A percentile compares a stretch with the other conserved stretches of the same genome.
Conservation (phyloP, 2,329 filamentous ascomycete species). For the Ampelomyces quisqualis region DNA sequence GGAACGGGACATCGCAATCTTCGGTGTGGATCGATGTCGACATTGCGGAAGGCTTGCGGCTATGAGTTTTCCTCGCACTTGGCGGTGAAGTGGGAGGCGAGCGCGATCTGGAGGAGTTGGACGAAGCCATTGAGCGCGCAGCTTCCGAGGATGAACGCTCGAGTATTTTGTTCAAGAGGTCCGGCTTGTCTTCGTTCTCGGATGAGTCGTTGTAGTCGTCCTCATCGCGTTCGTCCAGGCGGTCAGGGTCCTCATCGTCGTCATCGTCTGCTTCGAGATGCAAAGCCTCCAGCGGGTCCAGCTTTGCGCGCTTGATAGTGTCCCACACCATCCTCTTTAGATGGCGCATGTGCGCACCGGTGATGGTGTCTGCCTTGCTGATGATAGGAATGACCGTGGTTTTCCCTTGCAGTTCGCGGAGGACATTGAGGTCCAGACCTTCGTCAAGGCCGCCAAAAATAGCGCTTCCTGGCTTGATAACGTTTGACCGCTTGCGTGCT, state of each 20-base stretch:
- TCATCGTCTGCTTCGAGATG: conserved; percentile 69
- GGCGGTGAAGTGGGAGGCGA: conserved; percentile 39
- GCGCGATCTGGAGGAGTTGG: conserved; percentile 32
- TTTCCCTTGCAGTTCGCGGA: conserved; percentile 85
- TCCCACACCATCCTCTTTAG: conserved; percentile 90
- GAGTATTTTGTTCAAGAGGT: conserved; percentile 42
- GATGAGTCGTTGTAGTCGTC: conserved; percentile 46
- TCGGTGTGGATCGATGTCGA: conserved; percentile 42
- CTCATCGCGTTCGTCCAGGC: conserved; percentile 54
- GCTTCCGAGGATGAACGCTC: conserved; percentile 43
- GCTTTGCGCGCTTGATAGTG: conserved; percentile 77
- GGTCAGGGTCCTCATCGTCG: conserved; percentile 59
- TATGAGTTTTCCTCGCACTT: conserved; percentile 39
- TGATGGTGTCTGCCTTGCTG: conserved; percentile 94
- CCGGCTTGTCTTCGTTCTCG: conserved; percentile 36
- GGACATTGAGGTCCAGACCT: conserved; percentile 84
- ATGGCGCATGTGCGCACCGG: conserved; percentile 88
- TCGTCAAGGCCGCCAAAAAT: conserved; percentile 74
- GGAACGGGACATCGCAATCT: conserved; percentile 59
- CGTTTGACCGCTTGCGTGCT: conserved; percentile 60
- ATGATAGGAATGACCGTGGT: conserved; percentile 95
- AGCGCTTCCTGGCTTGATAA: conserved; percentile 47
- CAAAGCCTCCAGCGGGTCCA: conserved; percentile 86
- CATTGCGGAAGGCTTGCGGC: conserved; percentile 45
- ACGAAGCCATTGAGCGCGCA: conserved; percentile 36